A percentile compares a stretch with the other conserved stretches of the same genome.
phyloP scores from a whole-genome alignment of 148 eudicot genomes.

The Oxyria digyna region DNA sequence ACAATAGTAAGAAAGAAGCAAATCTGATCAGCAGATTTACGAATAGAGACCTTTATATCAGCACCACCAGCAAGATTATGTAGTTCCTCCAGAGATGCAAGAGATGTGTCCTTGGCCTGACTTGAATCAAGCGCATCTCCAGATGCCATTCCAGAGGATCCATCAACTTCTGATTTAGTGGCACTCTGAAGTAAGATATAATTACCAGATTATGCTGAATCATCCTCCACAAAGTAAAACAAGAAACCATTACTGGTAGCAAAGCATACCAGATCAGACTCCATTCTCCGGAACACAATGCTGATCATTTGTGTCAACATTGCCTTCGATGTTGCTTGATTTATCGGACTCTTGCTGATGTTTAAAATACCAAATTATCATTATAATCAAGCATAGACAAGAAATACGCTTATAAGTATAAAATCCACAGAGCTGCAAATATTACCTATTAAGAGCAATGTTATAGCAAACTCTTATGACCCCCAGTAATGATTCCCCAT shows the following conservation, averaged over 20 bases:
- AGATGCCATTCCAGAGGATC: slow-evolving; percentile 32
- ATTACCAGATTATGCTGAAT: slow-evolving; percentile 8
- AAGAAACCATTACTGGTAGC: not conserved
- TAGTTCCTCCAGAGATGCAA: slow-evolving; percentile 81
- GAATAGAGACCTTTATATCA: slow-evolving; percentile 73
- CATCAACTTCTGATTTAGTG: slow-evolving; percentile 29
- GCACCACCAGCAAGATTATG: slow-evolving; percentile 91
- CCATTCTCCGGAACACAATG: slow-evolving; percentile 91
- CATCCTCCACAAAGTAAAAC: slow-evolving; percentile 6
- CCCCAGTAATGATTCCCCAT: slow-evolving; percentile 85
- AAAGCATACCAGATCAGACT: slow-evolving; percentile 62
- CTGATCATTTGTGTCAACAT: slow-evolving; percentile 99
- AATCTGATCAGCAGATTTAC: slow-evolving; percentile 1
- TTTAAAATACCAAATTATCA: not conserved
- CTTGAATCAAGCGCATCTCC: slow-evolving; percentile 41
- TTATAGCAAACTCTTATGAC: slow-evolving; percentile 93
- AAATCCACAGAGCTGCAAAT: slow-evolving; percentile 5
- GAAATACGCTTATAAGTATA: not conserved
- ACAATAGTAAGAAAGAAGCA: not conserved
- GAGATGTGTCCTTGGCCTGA: slow-evolving; percentile 42
- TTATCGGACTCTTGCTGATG: slow-evolving; percentile 84
- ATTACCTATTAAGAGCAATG: slow-evolving; percentile 91
- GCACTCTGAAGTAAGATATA: slow-evolving; percentile 19
- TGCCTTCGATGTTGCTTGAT: slow-evolving; percentile 97
- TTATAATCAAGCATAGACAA: not conserved